phyloP scores from a whole-genome alignment of 768 basidiomycete species.

The Phylloporus sp. region DNA sequence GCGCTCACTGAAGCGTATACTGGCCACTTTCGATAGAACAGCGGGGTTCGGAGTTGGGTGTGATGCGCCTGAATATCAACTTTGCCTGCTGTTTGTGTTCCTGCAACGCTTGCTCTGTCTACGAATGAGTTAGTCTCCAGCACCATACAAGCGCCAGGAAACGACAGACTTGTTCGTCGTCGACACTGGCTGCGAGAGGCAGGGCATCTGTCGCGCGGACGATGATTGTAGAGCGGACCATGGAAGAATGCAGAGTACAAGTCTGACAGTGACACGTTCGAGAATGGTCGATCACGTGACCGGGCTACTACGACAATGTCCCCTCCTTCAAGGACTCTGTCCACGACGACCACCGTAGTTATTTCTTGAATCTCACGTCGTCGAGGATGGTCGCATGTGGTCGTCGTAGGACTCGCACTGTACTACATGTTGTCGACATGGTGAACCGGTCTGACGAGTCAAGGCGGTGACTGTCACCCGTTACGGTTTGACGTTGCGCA shows the following conservation, averaged over 20 bases:
- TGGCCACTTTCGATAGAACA: slow-evolving; percentile 96
- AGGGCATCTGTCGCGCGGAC: slow-evolving; percentile 83
- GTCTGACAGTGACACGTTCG: slow-evolving; percentile 1
- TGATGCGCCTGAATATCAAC: slow-evolving; percentile 90
- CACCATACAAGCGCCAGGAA: not conserved
- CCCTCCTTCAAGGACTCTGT: too few relatives aligned
- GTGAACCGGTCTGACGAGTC: too few relatives aligned
- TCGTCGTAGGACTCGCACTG: too few relatives aligned
- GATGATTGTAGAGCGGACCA: slow-evolving; percentile 86
- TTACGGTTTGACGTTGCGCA: too few relatives aligned
- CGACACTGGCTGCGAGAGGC: slow-evolving; percentile 91
- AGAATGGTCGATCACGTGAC: slow-evolving; percentile 13
- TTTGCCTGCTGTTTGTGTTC: slow-evolving; percentile 99
- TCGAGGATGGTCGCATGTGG: too few relatives aligned
- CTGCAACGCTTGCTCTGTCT: slow-evolving; percentile 92
- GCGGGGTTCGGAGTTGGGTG: slow-evolving; percentile 88
- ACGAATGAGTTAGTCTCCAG: slow-evolving; percentile 6
- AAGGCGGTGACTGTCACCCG: too few relatives aligned
- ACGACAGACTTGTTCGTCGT: slow-evolving; percentile 83
- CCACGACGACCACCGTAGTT: too few relatives aligned
- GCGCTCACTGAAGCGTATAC: slow-evolving; percentile 96
- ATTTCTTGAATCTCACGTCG: too few relatives aligned
- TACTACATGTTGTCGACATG: too few relatives aligned
- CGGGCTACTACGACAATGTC: too few relatives aligned
- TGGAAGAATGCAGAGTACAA: slow-evolving; percentile 28